Percentiles rank a stretch among this genome's conserved stretches.
phyloP scores from a whole-genome alignment of 2,329 filamentous ascomycete genomes.

The Trichoderma afroharzianum region DNA sequence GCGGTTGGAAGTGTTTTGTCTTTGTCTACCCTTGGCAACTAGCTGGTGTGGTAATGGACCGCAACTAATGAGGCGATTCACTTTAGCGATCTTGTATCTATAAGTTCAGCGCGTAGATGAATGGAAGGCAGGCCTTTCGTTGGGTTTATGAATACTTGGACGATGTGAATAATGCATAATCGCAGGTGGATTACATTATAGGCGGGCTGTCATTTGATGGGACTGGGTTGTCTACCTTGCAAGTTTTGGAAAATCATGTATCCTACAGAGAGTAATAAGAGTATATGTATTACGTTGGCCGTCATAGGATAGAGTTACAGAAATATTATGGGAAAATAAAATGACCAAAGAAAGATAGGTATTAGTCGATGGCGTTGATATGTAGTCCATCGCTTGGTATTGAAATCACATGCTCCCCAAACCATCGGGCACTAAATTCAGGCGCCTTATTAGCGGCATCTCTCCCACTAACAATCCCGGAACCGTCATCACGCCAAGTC shows the following conservation, averaged over 20 bases:
- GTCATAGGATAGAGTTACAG: too few species aligned
- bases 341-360: not conserved
- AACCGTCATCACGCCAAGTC: not conserved
- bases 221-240: too few species aligned
- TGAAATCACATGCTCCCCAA: constrained; percentile 1
- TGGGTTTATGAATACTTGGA: not conserved
- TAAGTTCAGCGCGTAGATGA: not conserved
- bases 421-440: constrained; percentile 1
- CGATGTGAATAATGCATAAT: not conserved
- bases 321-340: too few species aligned
- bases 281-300: not conserved
- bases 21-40: not conserved
- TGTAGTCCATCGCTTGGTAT: not conserved
- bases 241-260: not conserved
- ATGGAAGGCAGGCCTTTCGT: constrained; percentile 1
- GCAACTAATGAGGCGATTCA: not conserved
- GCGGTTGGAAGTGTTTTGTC: not conserved
- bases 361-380: not conserved
- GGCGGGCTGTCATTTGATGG: not conserved
- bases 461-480: not conserved
- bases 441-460: constrained; percentile 1
- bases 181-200: not conserved
- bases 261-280: not conserved
- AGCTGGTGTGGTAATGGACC: not conserved
- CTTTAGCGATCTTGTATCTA: not conserved